Conservation (phyloP, 2,329 filamentous ascomycete species). For the Tolypocladium pustulatum region DNA sequence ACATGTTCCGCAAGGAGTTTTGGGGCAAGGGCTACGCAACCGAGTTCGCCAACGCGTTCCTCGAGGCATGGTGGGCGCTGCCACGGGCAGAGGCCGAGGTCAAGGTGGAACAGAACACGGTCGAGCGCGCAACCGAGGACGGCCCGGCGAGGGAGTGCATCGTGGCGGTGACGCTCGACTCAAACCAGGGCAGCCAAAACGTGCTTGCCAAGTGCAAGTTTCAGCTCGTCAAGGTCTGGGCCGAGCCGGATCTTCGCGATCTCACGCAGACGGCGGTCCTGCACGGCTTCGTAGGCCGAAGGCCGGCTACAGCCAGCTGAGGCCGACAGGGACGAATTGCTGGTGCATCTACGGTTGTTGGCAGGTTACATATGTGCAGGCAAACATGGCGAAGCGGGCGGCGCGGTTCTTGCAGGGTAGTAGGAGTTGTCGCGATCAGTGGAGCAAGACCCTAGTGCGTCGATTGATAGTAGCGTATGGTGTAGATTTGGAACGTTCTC, state of each 20-base stretch:
- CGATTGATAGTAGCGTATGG: background rate
- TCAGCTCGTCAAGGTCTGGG: slow-evolving; percentile 29
- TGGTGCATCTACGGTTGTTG: background rate
- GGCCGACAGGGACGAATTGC: too few species aligned
- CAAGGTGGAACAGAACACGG: slow-evolving; percentile 28
- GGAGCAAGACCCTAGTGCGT: rapidly evolving
- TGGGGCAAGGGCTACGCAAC: slow-evolving; percentile 49
- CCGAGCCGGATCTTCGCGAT: slow-evolving; percentile 14
- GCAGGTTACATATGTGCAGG: background rate
- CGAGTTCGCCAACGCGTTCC: slow-evolving; percentile 40
- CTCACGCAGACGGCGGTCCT: slow-evolving; percentile 8
- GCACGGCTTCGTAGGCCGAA: slow-evolving; percentile 11
- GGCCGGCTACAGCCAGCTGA: background rate
- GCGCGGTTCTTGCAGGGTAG: background rate
- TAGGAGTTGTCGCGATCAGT: too few species aligned
- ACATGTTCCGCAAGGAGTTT: slow-evolving; percentile 39
- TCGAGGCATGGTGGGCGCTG: slow-evolving; percentile 36
- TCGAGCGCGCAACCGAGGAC: slow-evolving; percentile 19
- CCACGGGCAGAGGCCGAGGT: slow-evolving; percentile 33
- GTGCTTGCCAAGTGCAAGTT: slow-evolving; percentile 42
- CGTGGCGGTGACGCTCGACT: slow-evolving; percentile 33
- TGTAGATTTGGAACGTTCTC: background rate
- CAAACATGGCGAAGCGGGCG: background rate
- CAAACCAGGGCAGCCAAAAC: slow-evolving; percentile 42
- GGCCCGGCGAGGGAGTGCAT: slow-evolving; percentile 23